Percentiles rank a stretch among this genome's conserved stretches.
These are phyloP conservation scores for Sarocladium kiliense DNA, from an alignment of 2,329 filamentous ascomycete species.

Conservation along the genomic window DNA sequence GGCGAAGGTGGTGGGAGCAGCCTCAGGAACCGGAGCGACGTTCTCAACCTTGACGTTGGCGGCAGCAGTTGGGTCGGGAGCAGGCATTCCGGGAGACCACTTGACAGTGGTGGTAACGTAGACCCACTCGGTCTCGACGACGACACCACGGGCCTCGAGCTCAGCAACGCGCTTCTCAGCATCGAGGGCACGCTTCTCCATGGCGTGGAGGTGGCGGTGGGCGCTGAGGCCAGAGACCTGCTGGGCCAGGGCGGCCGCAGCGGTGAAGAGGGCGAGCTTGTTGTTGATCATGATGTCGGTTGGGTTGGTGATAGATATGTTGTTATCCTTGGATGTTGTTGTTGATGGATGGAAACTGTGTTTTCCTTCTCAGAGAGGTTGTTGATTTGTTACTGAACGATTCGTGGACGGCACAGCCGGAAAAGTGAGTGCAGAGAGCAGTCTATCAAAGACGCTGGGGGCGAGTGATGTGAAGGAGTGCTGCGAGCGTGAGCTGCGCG, in stretches of 20 bases:
- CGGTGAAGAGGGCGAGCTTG: slow-evolving; percentile 35
- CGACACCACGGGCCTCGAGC: slow-evolving; percentile 17
- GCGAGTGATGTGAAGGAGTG: slow-evolving; percentile 30
- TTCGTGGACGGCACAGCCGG: slow-evolving; percentile 35
- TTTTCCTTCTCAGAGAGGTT: slow-evolving; percentile 10
- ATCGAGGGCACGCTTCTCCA: slow-evolving; percentile 25
- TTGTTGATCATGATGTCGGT: slow-evolving; percentile 38
- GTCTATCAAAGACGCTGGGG: slow-evolving; percentile 48
- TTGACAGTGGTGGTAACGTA: slow-evolving; percentile 23
- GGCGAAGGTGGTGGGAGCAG: slow-evolving; percentile 10
- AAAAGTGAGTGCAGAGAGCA: slow-evolving; percentile 24
- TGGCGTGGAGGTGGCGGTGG: slow-evolving; percentile 36
- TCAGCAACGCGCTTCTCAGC: slow-evolving; percentile 31
- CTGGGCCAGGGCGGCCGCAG: slow-evolving; percentile 37
- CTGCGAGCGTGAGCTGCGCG: slow-evolving; percentile 23
- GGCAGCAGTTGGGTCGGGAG: slow-evolving; percentile 19
- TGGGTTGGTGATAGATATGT: slow-evolving; percentile 2
- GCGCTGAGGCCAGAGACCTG: slow-evolving; percentile 37
- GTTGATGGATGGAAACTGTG: slow-evolving; percentile 9
- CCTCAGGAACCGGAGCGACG: slow-evolving; percentile 6
- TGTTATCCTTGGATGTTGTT: not conserved
- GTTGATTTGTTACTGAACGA: slow-evolving; percentile 13
- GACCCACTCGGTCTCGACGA: slow-evolving; percentile 20
- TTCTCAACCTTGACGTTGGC: slow-evolving; percentile 12
- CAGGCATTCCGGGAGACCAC: slow-evolving; percentile 17